Evolutionary conservation across 108 stramenopile species (phyloP), one percentile per base, ranked within the genome.

Genomic region (Conticribra guillardii): DNA sequence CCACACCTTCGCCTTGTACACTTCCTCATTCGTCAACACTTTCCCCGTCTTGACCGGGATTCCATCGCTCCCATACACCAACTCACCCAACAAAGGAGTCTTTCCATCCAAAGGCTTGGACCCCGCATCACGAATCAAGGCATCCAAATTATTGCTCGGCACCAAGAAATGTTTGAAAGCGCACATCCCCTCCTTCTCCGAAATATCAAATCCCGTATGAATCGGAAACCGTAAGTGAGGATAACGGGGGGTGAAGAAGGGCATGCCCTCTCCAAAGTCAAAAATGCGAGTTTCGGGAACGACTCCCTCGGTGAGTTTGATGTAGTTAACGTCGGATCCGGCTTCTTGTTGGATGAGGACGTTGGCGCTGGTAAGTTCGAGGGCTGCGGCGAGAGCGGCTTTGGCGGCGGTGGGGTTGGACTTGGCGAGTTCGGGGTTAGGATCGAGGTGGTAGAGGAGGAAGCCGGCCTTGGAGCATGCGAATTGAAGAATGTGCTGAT

Each of bases 401-500:
- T 91, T 87, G 60, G 88, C 87, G 23, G 62, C 77, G 21, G 79
- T 81, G 2, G 84, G 77, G 53, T 89, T 80, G 32, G 83, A 64
- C n/a, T 80, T 87, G 28, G 93, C 90, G 53, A 84, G 82, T 70
- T 70, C 68, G 15, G 73, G 79, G 46, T 80, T 57, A 19, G 87
- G 89, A 65, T 90, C 88, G 70, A 94, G 82, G 45, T 80, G 79
- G 71, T 92, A 94, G 24, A 94, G 79, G 64, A 89, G 49, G 66
- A 94, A 82, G 28, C 93, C 93, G 44, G 90, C 84, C 71, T 94
- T 94, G 78, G 87, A 87, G 82, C 93, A 94, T 52, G 93, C 93
- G 55, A 94, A 94, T 89, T 94, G 90, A 33, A 94, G 82, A 75
- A 92, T 87, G 77, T 89, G 89, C 93, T 94, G 70, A 29, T 24